Evolutionary conservation across 176 grass and related monocot genomes (phyloP).

Genomic region (Bonia amplexicaulis): DNA sequence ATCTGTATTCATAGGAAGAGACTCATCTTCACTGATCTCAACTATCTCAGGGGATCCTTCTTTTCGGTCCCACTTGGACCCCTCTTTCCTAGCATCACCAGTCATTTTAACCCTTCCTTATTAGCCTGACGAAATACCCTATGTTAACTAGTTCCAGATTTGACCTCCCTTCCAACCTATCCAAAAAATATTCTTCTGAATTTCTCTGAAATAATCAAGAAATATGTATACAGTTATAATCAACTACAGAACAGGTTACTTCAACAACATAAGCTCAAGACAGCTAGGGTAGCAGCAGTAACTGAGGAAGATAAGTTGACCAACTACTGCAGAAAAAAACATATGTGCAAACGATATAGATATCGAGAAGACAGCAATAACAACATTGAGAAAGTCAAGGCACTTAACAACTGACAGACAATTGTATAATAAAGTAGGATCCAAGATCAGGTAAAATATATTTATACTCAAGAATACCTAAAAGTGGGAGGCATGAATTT

Average conservation of each 20-base stretch:
- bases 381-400: not conserved
- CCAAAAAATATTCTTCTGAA: constrained; percentile 8
- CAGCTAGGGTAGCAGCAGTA: not conserved
- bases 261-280: constrained; percentile 18
- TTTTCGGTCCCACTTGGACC: constrained; percentile 61
- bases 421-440: constrained; percentile 1
- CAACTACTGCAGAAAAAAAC: not conserved
- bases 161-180: not conserved
- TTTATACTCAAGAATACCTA: not conserved
- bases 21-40: constrained; percentile 49
- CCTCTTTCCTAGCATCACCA: constrained; percentile 44
- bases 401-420: not conserved
- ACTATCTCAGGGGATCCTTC: constrained; percentile 38
- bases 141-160: constrained; percentile 1
- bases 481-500: not conserved
- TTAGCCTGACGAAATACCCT: not conserved
- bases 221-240: constrained; percentile 9
- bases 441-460: not conserved
- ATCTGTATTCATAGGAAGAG: constrained; percentile 24
- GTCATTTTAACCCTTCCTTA: constrained; percentile 44
- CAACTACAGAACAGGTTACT: not conserved
- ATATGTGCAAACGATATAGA: not conserved
- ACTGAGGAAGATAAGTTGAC: not conserved
- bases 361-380: not conserved
- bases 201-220: constrained; percentile 36